Base-by-base conservation (phyloP, 2,329 filamentous ascomycete genomes). In the Epichloe sibirici region DNA sequence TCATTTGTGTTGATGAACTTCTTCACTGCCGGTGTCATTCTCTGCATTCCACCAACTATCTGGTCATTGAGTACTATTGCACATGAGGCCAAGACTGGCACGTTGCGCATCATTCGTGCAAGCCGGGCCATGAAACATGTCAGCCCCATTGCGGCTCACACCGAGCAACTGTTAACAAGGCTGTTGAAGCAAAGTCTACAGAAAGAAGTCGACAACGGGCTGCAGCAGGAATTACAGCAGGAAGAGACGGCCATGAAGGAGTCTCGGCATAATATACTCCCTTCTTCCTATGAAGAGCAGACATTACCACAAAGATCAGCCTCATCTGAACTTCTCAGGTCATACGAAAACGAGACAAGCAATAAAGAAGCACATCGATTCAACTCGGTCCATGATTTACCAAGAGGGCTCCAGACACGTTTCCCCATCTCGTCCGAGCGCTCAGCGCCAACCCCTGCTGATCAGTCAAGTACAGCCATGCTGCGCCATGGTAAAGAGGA, bases 21-120 rank as follows among this genome's bases (percentile, higher is more conserved):
- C 45, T 57, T 59, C 56, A 55, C 56, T 11, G 57, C 56, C n/a
- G 56, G 57, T 23, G 57, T 59, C 34, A 59, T 65, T 31, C 57
- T 65, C 7, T 66, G 63, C 55, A 61, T 66, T 38, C 53, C 60
- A 13, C 62, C 63, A 13, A 63, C 59, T 3, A 61, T 55, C 21
- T 59, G 59, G 25, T 63, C 63, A 8, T 59, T 61, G 46, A 65
- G 62, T 37, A 45, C 54, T 35, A 55, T 57, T 37, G 60, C 63
- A 1, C 56, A 60, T 25, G 61, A 65, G n/a, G 58, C 63, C 9
- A 66, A 66, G 48, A 57, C 61, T 2, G 62, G 62, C 4, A 58
- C 63, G 5, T 52, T 65, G 40, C 55, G 59, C 13, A 66, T 65
- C 35, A 65, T 65, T 12, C 57, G 56, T 17, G 57, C 61, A 1